Conservation (phyloP, 345 rosid species). For the Bruguiera sexangula region DNA sequence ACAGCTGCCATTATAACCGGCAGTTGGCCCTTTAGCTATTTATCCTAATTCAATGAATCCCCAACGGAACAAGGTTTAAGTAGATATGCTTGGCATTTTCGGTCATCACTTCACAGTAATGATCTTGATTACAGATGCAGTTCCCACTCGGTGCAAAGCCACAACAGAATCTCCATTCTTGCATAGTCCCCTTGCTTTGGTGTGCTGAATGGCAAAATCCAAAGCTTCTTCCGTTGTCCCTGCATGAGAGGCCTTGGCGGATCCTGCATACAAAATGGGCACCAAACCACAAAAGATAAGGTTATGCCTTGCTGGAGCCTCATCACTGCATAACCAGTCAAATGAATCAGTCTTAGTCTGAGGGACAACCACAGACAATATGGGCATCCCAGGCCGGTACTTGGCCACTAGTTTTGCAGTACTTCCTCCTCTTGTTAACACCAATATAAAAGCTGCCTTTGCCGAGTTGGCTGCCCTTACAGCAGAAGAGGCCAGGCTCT, state of each 20-base stretch:
- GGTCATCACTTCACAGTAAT: conserved; percentile 50
- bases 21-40: too few species aligned
- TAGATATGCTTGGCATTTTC: too few species aligned
- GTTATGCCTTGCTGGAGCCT: conserved; percentile 89
- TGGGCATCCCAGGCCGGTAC: conserved; percentile 91
- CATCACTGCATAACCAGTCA: conserved; percentile 92
- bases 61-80: too few species aligned
- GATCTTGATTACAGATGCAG: conserved; percentile 90
- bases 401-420: conserved; percentile 94
- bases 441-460: conserved; percentile 74
- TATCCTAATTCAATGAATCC: too few species aligned
- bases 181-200: conserved; percentile 70
- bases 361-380: conserved; percentile 80
- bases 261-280: conserved; percentile 79
- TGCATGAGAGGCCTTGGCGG: conserved; percentile 80
- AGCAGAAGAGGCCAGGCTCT: conserved; percentile 86
- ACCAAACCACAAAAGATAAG: conserved; percentile 82
- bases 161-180: conserved; percentile 79
- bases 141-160: conserved; percentile 84
- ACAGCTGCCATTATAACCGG: background rate
- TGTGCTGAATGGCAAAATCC: conserved; percentile 67
- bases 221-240: conserved; percentile 93
- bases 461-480: conserved; percentile 90
- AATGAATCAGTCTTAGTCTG: conserved; percentile 79
- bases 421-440: conserved; percentile 90